A percentile compares a stretch with the other conserved stretches of the same genome.
Conservation (phyloP, 768 basidiomycete genomes). For the Leccinellum luteum region DNA sequence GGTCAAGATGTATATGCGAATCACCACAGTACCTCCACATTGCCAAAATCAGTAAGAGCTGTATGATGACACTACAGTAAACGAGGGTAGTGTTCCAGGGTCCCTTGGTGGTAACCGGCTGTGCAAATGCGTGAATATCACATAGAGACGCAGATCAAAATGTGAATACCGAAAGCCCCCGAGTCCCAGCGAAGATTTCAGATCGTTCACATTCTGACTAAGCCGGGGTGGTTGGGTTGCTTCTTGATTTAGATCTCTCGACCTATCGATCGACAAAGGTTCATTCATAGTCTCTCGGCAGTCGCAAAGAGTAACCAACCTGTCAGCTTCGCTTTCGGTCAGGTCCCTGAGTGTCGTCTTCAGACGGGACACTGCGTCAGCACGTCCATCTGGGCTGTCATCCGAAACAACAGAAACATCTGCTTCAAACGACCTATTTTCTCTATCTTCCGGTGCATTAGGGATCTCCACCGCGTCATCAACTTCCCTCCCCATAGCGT, state of each 20-base stretch:
- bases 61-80: conserved; percentile 39
- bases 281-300: conserved; percentile 5
- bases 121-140: conserved; percentile 10
- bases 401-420: conserved; percentile 24
- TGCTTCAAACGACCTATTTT: conserved; percentile 19
- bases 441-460: conserved; percentile 19
- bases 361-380: conserved; percentile 56
- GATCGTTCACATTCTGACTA: conserved; percentile 43
- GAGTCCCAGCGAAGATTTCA: conserved; percentile 37
- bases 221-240: conserved; percentile 52
- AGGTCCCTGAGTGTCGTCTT: conserved; percentile 58
- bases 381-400: conserved; percentile 32
- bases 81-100: conserved; percentile 31
- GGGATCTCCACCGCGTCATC: conserved; percentile 37
- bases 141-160: background rate
- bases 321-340: conserved; percentile 54
- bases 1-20: conserved; percentile 2
- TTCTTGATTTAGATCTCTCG: conserved; percentile 42
- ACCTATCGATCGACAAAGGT: conserved; percentile 1
- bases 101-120: conserved; percentile 19
- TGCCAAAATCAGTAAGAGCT: conserved; percentile 44
- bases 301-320: conserved; percentile 34
- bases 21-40: conserved; percentile 55
- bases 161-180: conserved; percentile 38
- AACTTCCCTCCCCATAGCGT: conserved; percentile 67